These are phyloP conservation scores for Tolypocladium cylindrosporum DNA, from an alignment of 2,329 filamentous ascomycete genomes.

Conservation along the genomic window DNA sequence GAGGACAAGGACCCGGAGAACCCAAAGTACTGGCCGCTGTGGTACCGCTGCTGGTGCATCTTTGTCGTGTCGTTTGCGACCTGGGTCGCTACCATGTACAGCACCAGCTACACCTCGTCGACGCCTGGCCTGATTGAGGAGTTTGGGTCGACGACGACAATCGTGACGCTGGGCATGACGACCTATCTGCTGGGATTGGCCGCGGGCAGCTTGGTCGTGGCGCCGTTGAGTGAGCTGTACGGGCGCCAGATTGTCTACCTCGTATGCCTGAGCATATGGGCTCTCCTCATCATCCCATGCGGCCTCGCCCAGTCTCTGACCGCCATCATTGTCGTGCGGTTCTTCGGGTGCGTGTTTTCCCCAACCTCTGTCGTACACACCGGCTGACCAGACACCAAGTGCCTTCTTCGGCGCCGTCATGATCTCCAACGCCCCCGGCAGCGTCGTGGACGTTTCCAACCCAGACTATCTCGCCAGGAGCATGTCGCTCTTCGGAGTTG, in stretches of 20 bases:
- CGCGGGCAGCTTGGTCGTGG: conserved; percentile 59
- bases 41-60: conserved; percentile 31
- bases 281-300: conserved; percentile 60
- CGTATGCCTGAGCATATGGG: conserved; percentile 52
- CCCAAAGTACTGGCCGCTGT: conserved; percentile 58
- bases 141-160: conserved; percentile 48
- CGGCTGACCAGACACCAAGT: conserved; percentile 3
- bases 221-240: conserved; percentile 63
- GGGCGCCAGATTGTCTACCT: conserved; percentile 62
- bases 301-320: conserved; percentile 58
- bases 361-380: too few species aligned
- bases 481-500: conserved; percentile 59
- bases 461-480: conserved; percentile 75
- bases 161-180: conserved; percentile 68
- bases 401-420: conserved; percentile 59
- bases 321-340: conserved; percentile 61
- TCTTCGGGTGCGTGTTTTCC: conserved; percentile 48
- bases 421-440: conserved; percentile 75
- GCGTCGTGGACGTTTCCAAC: conserved; percentile 71
- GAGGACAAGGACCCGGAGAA: conserved; percentile 52
- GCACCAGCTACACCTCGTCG: conserved; percentile 68
- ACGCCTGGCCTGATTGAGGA: conserved; percentile 59
- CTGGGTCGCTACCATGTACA: conserved; percentile 56
- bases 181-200: conserved; percentile 71
- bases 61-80: conserved; percentile 35